Evolutionary conservation across 345 rosid species (phyloP).

Genomic region (Hypericum perforatum): DNA sequence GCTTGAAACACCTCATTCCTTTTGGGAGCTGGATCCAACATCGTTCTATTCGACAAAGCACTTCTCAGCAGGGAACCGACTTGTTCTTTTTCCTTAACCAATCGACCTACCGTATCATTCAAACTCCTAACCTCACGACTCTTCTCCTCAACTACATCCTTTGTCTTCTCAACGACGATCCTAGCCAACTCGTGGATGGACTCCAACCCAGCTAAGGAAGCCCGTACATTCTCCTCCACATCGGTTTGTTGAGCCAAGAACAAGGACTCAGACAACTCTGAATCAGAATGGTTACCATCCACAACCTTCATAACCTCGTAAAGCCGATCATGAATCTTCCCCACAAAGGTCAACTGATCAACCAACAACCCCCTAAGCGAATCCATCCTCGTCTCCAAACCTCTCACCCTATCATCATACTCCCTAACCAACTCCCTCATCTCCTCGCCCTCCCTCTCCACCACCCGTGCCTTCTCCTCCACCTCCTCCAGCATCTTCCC

Average conservation of each 20-base stretch:
- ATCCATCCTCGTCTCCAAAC: constrained; percentile 51
- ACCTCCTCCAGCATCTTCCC: constrained; percentile 34
- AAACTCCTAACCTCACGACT: constrained; percentile 48
- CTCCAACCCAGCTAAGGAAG: constrained; percentile 89
- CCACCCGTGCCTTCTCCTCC: constrained; percentile 48
- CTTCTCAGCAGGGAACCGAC: constrained; percentile 77
- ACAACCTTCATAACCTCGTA: constrained; percentile 50
- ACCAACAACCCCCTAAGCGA: constrained; percentile 60
- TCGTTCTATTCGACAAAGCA: constrained; percentile 70
- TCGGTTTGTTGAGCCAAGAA: constrained; percentile 80
- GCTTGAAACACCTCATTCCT: constrained; percentile 59
- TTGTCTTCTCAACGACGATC: constrained; percentile 52
- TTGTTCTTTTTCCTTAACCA: constrained; percentile 83
- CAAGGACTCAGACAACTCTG: constrained; percentile 69
- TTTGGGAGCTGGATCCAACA: constrained; percentile 44
- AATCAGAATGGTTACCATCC: constrained; percentile 49
- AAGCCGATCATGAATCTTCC: constrained; percentile 60
- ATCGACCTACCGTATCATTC: constrained; percentile 55
- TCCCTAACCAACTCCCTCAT: constrained; percentile 63
- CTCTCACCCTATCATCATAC: constrained; percentile 61
- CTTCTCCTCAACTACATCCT: constrained; percentile 55
- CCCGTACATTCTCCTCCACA: constrained; percentile 74
- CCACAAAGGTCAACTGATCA: constrained; percentile 80
- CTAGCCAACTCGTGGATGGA: constrained; percentile 61
- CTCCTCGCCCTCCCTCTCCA: constrained; percentile 43